phyloP scores from a whole-genome alignment of 2,329 filamentous ascomycete genomes.

The Aspergillus persii region DNA sequence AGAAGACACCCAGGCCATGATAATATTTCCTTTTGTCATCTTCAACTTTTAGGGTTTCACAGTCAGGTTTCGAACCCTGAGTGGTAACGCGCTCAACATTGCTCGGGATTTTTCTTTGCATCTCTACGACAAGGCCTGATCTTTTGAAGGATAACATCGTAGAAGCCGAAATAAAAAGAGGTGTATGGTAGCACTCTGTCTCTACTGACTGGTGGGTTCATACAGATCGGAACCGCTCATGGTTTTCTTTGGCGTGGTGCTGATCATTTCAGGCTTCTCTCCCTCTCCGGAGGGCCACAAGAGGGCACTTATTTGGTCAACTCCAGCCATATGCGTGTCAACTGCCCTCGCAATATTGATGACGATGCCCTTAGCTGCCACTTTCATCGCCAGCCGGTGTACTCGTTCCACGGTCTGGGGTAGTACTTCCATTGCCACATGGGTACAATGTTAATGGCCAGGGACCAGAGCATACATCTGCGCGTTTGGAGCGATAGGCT shows the following conservation, averaged over 20 bases:
- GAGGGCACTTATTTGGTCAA: conserved; percentile 9
- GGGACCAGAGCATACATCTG: conserved; percentile 4
- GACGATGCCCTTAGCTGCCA: background rate
- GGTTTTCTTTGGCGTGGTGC: background rate
- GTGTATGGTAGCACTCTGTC: conserved; percentile 8
- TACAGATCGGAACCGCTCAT: background rate
- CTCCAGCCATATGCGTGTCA: conserved; percentile 7
- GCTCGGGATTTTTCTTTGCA: background rate
- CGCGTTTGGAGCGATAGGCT: background rate
- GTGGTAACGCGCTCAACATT: background rate
- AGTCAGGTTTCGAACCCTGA: background rate
- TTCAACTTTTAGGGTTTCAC: background rate
- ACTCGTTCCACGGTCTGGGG: conserved; percentile 1
- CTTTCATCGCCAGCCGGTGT: too few species aligned
- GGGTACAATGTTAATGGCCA: background rate
- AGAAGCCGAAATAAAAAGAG: conserved; percentile 3
- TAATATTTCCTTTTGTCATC: background rate
- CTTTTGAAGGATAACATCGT: background rate
- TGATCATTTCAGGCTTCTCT: background rate
- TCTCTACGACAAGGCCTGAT: background rate
- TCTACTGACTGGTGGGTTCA: conserved; percentile 5
- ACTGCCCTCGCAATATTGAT: conserved; percentile 6
- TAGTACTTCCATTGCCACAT: conserved; percentile 2
- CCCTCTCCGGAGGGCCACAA: conserved; percentile 6
- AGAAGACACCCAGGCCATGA: background rate